Evolutionary conservation across 2,329 filamentous ascomycete species (phyloP), one percentile per base, ranked within the genome.

Genomic region (Trichoderma arundinaceum): DNA sequence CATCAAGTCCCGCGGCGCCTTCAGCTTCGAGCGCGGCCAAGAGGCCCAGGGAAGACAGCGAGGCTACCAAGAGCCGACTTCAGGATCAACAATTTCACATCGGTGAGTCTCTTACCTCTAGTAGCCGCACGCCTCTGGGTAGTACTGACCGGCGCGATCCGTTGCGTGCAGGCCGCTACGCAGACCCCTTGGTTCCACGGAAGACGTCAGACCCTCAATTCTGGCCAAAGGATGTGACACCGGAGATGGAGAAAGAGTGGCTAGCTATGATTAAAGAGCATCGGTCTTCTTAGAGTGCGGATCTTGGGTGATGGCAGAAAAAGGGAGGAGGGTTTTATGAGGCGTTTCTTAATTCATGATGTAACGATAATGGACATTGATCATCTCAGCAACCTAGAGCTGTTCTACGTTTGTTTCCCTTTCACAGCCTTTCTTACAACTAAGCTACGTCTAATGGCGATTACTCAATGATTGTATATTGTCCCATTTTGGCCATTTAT

Each of bases 61-160:
- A 83, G 4, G 61, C 68, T 4, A 71, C 74, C 9, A 80, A 76
- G 49, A 65, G 74, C 2, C 79, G 72, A 19, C 76, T 86, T 0
- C 65, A 74, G 1, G 83, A 86, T 67, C 77, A 78, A 49, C 76
- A 77, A 9, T 85, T 85, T 70, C 81, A 79, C 62, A 77, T 80
- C 6, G 75, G 84, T 84, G 73, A 69, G 80, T 69, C 4, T 4
- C n/a, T 60, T 17, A 1, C n/a, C 57, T 61, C 43, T n/a, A 17
- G 6, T 38, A 7, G 38, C 52, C 43, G 13, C 44, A 13, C 46
- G 17, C 9, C 39, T 48, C 32, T 39, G 19, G 7, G 19, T n/a
- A 33, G 32, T 22, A 43, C 35, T 51, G 32, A 62, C 62, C 17
- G 51, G 43, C 28, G n/a, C 43, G 22, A 48, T 48, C 19, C n/a